These are phyloP conservation scores for Paramecium sexaurelia DNA, from an alignment of 73 alveolate species.

Conservation along the genomic window DNA sequence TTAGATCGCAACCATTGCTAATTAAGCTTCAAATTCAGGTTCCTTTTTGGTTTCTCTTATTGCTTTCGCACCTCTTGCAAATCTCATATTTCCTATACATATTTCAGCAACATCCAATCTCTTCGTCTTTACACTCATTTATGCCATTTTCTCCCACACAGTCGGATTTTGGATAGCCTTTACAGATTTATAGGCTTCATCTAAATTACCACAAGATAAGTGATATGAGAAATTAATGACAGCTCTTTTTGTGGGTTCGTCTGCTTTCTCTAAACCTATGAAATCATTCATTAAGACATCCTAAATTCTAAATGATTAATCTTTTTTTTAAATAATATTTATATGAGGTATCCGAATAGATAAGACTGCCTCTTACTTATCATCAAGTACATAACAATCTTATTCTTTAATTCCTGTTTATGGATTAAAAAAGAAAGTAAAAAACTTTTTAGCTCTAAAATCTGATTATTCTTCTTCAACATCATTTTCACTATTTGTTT, in stretches of 20 bases:
- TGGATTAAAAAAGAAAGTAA: slow-evolving; percentile 86
- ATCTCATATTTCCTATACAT: slow-evolving; percentile 98
- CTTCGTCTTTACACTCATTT: slow-evolving; percentile 97
- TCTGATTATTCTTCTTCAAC: slow-evolving; percentile 82
- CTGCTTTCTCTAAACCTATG: slow-evolving; percentile 92
- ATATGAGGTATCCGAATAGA: slow-evolving; percentile 80
- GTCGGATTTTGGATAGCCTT: slow-evolving; percentile 92
- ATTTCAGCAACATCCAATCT: slow-evolving; percentile 98
- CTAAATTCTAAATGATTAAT: slow-evolving; percentile 72
- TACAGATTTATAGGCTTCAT: slow-evolving; percentile 97
- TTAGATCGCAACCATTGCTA: slow-evolving; percentile 98
- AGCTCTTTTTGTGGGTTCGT: slow-evolving; percentile 91
- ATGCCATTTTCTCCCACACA: slow-evolving; percentile 98
- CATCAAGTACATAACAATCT: slow-evolving; percentile 82
- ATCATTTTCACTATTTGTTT: slow-evolving; percentile 12
- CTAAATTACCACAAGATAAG: slow-evolving; percentile 95
- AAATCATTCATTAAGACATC: slow-evolving; percentile 91
- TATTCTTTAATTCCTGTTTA: slow-evolving; percentile 90
- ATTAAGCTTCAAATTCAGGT: slow-evolving; percentile 95
- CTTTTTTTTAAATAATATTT: slow-evolving; percentile 70
- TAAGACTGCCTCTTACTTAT: slow-evolving; percentile 79
- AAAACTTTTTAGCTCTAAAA: slow-evolving; percentile 77
- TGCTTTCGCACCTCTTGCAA: slow-evolving; percentile 98
- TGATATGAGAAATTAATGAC: slow-evolving; percentile 93
- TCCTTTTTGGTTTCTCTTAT: slow-evolving; percentile 97